Conservation (phyloP, 495 filamentous ascomycete genomes). For the Podospora bellae-mahoneyi region DNA sequence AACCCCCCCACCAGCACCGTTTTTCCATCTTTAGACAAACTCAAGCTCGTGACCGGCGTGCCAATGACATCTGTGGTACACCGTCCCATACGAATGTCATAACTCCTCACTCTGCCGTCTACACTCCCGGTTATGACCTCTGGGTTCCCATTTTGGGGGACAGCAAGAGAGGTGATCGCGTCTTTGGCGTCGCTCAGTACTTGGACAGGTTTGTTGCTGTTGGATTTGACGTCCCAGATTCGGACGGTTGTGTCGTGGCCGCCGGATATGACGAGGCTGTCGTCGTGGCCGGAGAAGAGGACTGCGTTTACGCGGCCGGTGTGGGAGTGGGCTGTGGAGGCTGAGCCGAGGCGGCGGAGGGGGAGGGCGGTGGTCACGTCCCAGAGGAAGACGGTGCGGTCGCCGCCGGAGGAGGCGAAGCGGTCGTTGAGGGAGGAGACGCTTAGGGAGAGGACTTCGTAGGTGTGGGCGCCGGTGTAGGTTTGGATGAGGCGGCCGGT, state of each 20-base stretch:
- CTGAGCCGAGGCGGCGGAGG: conserved; percentile 61
- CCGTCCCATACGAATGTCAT: conserved; percentile 82
- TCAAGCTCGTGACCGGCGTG: conserved; percentile 64
- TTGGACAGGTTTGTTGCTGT: conserved; percentile 66
- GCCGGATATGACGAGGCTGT: conserved; percentile 67
- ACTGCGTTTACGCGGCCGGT: conserved; percentile 70
- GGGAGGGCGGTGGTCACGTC: conserved; percentile 79
- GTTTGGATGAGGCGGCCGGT: conserved; percentile 65
- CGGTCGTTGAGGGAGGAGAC: conserved; percentile 73
- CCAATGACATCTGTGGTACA: conserved; percentile 71
- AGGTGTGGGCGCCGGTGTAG: conserved; percentile 79
- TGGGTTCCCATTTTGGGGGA: conserved; percentile 34
- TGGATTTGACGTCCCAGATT: conserved; percentile 74
- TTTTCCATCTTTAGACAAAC: conserved; percentile 65
- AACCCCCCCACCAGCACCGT: conserved; percentile 70
- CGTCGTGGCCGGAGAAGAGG: conserved; percentile 68
- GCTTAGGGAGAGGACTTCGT: conserved; percentile 78
- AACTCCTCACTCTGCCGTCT: conserved; percentile 77
- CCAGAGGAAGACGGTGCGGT: conserved; percentile 88
- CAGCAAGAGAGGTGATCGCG: conserved; percentile 61
- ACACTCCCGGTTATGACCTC: conserved; percentile 75
- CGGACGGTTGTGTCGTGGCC: conserved; percentile 79
- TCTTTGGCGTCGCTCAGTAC: conserved; percentile 75
- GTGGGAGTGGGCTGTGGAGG: conserved; percentile 53
- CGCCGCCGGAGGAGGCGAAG: conserved; percentile 81